Conservation (phyloP, 805 yeast genomes). For the Barnettozyma sp. region DNA sequence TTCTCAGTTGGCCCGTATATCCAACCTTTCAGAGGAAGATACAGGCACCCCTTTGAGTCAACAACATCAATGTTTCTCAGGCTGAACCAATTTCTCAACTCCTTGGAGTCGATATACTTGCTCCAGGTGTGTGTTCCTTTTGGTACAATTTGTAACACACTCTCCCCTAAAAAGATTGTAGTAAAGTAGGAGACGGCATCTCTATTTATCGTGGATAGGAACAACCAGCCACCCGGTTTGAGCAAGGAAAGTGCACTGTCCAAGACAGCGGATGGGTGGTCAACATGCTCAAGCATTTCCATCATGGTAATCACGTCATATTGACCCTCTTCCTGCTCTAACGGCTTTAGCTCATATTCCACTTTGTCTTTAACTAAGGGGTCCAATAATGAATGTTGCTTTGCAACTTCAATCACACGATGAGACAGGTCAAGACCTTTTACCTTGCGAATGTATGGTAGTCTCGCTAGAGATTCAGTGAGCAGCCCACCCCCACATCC, state of each 20-base stretch:
- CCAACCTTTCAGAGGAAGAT: constrained; percentile 85
- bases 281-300: constrained; percentile 94
- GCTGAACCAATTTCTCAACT: constrained; percentile 60
- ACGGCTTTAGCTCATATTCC: constrained; percentile 49
- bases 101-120: constrained; percentile 76
- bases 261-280: constrained; percentile 69
- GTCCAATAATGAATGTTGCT: constrained; percentile 57
- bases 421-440: constrained; percentile 80
- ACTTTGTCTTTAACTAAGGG: constrained; percentile 54
- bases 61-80: constrained; percentile 51
- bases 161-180: constrained; percentile 86
- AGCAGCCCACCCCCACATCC: constrained; percentile 99
- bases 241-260: constrained; percentile 61
- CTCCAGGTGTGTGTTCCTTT: constrained; percentile 83
- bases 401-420: constrained; percentile 78
- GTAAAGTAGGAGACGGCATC: constrained; percentile 85
- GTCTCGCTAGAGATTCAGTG: constrained; percentile 79
- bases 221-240: constrained; percentile 69
- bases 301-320: constrained; percentile 84
- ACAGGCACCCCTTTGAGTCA: constrained; percentile 70
- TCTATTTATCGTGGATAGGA: constrained; percentile 87
- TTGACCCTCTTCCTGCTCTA: constrained; percentile 48
- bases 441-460: constrained; percentile 55
- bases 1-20: constrained; percentile 49
- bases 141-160: constrained; percentile 76